A percentile compares a stretch with the other conserved stretches of the same genome.
Conservation (phyloP, 2,329 filamentous ascomycete species). For the Domatiomyces globalis region DNA sequence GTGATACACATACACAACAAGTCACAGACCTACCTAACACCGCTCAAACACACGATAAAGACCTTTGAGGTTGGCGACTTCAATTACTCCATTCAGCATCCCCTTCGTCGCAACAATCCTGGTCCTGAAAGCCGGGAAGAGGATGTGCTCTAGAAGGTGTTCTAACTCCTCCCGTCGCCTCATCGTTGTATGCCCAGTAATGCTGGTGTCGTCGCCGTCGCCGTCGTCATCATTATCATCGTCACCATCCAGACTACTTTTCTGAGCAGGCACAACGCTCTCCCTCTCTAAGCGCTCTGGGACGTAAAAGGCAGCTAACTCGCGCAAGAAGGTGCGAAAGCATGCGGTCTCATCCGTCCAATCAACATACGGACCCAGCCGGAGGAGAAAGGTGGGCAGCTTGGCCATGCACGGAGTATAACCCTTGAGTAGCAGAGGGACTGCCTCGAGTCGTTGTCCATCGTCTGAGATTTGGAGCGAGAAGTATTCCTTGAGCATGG, state of each 20-base stretch:
- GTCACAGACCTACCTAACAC: constrained; percentile 40
- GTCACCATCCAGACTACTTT: constrained; percentile 17
- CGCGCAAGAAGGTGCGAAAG: constrained; percentile 70
- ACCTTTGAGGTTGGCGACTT: constrained; percentile 83
- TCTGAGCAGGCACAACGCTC: constrained; percentile 19
- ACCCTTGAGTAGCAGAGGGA: constrained; percentile 76
- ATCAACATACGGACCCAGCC: constrained; percentile 73
- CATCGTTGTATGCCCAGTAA: constrained; percentile 22
- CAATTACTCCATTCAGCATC: constrained; percentile 63
- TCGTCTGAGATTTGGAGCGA: constrained; percentile 64
- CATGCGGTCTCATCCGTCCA: constrained; percentile 77
- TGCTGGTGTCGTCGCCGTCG: constrained; percentile 2
- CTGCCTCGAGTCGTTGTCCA: constrained; percentile 54
- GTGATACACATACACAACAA: too few species aligned
- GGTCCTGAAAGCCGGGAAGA: constrained; percentile 80
- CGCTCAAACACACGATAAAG: constrained; percentile 90
- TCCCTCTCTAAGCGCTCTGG: constrained; percentile 63
- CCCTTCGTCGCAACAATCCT: constrained; percentile 67
- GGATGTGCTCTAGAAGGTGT: constrained; percentile 63
- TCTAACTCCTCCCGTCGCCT: constrained; percentile 55
- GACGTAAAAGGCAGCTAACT: constrained; percentile 80
- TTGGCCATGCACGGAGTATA: constrained; percentile 79
- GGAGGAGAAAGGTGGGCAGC: constrained; percentile 72
- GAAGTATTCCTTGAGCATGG: constrained; percentile 91
- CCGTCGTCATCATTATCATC: constrained; percentile 24